These are phyloP conservation scores for Verticillium klebahnii DNA, from an alignment of 2,329 filamentous ascomycete genomes.

Conservation along the genomic window DNA sequence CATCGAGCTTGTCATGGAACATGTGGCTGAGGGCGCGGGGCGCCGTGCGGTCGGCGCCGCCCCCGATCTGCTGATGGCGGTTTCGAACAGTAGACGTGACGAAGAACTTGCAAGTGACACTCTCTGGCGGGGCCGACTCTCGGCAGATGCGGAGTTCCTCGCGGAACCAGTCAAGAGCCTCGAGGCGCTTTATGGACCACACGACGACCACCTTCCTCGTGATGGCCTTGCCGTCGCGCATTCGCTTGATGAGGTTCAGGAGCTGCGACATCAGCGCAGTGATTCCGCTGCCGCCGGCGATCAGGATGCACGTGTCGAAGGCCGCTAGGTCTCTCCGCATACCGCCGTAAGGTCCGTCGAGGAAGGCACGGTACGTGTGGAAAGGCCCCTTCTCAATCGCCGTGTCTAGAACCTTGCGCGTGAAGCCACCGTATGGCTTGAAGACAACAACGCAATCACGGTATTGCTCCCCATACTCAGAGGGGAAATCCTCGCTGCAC, in stretches of 20 bases:
- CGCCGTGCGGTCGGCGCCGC: constrained; percentile 35
- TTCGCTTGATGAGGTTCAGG: constrained; percentile 90
- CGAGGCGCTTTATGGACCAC: constrained; percentile 88
- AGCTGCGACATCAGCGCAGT: constrained; percentile 90
- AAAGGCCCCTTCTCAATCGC: constrained; percentile 82
- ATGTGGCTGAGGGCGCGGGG: constrained; percentile 66
- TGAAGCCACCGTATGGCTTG: constrained; percentile 87
- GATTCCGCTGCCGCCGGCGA: constrained; percentile 91
- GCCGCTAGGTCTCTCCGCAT: constrained; percentile 87
- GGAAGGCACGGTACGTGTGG: constrained; percentile 86
- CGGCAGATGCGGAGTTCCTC: constrained; percentile 90
- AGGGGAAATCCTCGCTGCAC: constrained; percentile 90
- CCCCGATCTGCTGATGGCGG: constrained; percentile 16
- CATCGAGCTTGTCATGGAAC: constrained; percentile 83
- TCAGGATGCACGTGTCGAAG: constrained; percentile 89
- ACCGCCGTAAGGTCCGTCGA: constrained; percentile 92
- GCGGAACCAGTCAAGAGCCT: constrained; percentile 97
- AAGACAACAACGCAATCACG: constrained; percentile 89
- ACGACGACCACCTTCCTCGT: constrained; percentile 86
- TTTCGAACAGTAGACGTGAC: constrained; percentile 72
- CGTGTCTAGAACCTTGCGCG: constrained; percentile 74
- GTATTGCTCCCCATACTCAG: constrained; percentile 82
- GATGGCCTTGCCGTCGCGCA: constrained; percentile 91
- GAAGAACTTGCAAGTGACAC: constrained; percentile 91
- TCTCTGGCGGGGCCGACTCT: constrained; percentile 81